Evolutionary conservation across 305 asterid species (phyloP).

Genomic region (Plantago coronopus): DNA sequence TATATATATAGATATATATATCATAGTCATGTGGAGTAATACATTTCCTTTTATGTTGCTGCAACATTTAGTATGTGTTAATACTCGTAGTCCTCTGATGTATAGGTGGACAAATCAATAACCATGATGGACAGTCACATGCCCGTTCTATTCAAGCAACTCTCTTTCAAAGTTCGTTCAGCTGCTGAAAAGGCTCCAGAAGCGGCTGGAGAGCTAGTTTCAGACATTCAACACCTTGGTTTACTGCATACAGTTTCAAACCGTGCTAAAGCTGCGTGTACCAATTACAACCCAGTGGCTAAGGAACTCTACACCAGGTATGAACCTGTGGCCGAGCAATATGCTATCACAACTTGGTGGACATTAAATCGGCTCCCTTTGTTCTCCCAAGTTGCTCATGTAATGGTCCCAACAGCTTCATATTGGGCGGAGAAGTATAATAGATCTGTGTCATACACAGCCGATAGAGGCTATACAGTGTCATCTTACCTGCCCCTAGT

Average conservation of each 20-base stretch:
- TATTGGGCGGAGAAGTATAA: constrained; percentile 79
- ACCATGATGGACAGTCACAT: constrained; percentile 45
- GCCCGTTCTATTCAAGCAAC: constrained; percentile 46
- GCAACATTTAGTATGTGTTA: neutral
- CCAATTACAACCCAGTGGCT: constrained; percentile 46
- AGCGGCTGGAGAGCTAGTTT: constrained; percentile 47
- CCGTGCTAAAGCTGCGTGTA: constrained; percentile 38
- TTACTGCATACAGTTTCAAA: constrained; percentile 35
- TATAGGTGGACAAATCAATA: constrained; percentile 51
- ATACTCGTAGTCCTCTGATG: constrained; percentile 9
- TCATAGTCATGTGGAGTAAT: too few species aligned
- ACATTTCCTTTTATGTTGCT: neutral
- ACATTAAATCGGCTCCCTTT: constrained; percentile 51
- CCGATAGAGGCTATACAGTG: constrained; percentile 40
- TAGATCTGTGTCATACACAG: constrained; percentile 34
- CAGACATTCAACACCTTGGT: constrained; percentile 51
- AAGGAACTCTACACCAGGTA: constrained; percentile 46
- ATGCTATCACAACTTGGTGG: constrained; percentile 54
- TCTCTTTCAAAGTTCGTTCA: constrained; percentile 29
- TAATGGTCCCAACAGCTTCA: constrained; percentile 66
- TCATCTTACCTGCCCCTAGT: constrained; percentile 60
- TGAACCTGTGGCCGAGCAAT: constrained; percentile 62
- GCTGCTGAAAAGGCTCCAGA: constrained; percentile 51
- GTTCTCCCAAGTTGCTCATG: constrained; percentile 61
- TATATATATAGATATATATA: too few species aligned